Evolutionary conservation across 2,329 filamentous ascomycete species (phyloP).

Genomic region (Waltergamsia citrina): DNA sequence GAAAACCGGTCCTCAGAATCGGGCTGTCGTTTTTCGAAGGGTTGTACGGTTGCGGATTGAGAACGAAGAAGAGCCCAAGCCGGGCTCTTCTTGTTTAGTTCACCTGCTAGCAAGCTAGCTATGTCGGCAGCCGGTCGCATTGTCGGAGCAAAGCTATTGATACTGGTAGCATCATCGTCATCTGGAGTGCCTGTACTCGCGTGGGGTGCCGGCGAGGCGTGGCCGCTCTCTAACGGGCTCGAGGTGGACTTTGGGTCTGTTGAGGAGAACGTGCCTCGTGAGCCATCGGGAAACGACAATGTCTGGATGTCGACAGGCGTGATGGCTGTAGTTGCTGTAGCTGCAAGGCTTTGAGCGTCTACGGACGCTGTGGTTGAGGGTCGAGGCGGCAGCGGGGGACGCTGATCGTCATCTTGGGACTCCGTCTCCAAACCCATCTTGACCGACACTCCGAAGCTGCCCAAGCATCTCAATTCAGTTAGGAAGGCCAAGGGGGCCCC

Average conservation of each 20-base stretch:
- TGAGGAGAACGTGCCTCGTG: constrained; percentile 51
- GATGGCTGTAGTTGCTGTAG: constrained; percentile 74
- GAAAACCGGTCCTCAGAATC: constrained; percentile 44
- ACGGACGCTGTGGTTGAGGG: constrained; percentile 24
- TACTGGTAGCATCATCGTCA: constrained; percentile 53
- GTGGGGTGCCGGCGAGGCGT: constrained; percentile 24
- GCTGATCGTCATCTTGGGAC: constrained; percentile 29
- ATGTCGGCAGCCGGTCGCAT: constrained; percentile 58
- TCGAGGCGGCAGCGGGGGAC: constrained; percentile 47
- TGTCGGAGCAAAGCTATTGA: constrained; percentile 57
- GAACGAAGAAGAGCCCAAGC: constrained; percentile 60
- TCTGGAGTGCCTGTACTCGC: constrained; percentile 27
- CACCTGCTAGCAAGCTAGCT: constrained; percentile 72
- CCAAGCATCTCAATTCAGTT: too few species aligned
- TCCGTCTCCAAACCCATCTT: constrained; percentile 14
- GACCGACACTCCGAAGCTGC: neutral
- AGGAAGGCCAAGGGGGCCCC: too few species aligned
- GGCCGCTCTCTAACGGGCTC: constrained; percentile 27
- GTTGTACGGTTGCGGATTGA: constrained; percentile 48
- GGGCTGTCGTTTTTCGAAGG: constrained; percentile 45
- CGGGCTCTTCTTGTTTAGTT: constrained; percentile 54
- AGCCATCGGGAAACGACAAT: constrained; percentile 61
- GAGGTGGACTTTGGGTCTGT: constrained; percentile 23
- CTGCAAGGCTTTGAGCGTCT: constrained; percentile 34
- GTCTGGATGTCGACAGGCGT: constrained; percentile 75